These are phyloP conservation scores for Irpex sp. DNA, from an alignment of 1,284 basidiomycete species.

Conservation along the genomic window DNA sequence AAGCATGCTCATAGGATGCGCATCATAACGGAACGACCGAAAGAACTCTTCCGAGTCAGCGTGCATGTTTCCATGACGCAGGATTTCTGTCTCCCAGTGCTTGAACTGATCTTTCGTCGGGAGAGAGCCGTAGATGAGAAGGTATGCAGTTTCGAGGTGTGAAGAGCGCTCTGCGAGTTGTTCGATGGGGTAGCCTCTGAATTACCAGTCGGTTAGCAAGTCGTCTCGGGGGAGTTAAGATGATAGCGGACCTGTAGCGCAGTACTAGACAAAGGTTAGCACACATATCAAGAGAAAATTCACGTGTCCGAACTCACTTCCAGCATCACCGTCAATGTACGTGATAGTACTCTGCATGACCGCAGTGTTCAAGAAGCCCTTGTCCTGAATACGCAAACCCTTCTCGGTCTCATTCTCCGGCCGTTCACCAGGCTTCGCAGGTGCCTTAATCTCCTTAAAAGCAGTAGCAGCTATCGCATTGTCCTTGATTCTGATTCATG, in stretches of 20 bases:
- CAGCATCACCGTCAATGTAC: slow-evolving; percentile 83
- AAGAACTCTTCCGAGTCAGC: slow-evolving; percentile 78
- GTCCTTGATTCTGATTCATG: slow-evolving; percentile 53
- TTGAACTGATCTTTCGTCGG: slow-evolving; percentile 59
- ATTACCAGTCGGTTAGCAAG: neutral
- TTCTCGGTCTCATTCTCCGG: slow-evolving; percentile 81
- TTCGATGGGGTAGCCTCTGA: slow-evolving; percentile 88
- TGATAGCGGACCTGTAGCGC: slow-evolving; percentile 55
- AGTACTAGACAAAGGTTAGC: slow-evolving; percentile 40
- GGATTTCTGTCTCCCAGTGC: slow-evolving; percentile 66
- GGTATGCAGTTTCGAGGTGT: slow-evolving; percentile 79
- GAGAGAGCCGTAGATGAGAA: slow-evolving; percentile 84
- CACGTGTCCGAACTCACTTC: slow-evolving; percentile 38
- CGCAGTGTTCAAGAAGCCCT: slow-evolving; percentile 83
- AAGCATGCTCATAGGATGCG: slow-evolving; percentile 85
- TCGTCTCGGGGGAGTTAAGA: neutral
- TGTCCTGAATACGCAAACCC: slow-evolving; percentile 73
- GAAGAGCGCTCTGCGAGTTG: slow-evolving; percentile 74
- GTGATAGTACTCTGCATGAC: slow-evolving; percentile 79
- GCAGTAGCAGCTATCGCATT: slow-evolving; percentile 75
- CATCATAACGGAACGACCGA: slow-evolving; percentile 78
- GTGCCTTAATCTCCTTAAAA: slow-evolving; percentile 72
- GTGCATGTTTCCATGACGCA: slow-evolving; percentile 75
- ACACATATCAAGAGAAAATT: neutral
- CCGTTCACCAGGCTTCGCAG: slow-evolving; percentile 50